A percentile compares a stretch with the other conserved stretches of the same genome.
These are phyloP conservation scores for Stentor coeruleus DNA, from an alignment of 73 alveolate species.

Conservation along the genomic window DNA sequence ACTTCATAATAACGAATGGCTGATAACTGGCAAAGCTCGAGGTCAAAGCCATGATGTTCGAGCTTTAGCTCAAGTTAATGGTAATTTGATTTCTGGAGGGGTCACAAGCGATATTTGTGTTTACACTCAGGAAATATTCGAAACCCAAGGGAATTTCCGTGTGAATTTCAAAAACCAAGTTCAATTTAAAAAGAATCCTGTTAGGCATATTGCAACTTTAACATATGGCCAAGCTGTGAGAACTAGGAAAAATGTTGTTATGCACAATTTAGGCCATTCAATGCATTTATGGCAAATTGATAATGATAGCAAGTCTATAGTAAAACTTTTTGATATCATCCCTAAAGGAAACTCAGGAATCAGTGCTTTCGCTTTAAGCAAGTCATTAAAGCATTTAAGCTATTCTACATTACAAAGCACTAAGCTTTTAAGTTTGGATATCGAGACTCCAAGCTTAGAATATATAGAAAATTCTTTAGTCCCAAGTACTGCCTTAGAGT, in stretches of 20 bases:
- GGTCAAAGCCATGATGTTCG: constrained; percentile 28
- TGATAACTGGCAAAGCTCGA: background rate
- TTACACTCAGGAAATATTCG: background rate
- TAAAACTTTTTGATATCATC: background rate
- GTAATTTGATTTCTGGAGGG: background rate
- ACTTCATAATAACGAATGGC: background rate
- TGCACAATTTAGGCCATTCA: background rate
- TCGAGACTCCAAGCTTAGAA: background rate
- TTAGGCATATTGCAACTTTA: background rate
- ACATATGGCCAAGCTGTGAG: background rate
- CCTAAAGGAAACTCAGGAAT: background rate
- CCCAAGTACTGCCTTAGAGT: background rate
- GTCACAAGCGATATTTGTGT: constrained; percentile 22
- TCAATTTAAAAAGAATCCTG: background rate
- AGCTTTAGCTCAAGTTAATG: background rate
- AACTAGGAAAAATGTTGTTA: background rate
- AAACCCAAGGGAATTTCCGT: background rate
- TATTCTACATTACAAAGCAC: background rate
- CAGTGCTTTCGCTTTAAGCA: background rate
- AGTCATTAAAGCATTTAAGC: background rate
- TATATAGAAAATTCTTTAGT: background rate
- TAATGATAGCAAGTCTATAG: background rate
- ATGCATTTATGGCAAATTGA: constrained; percentile 9
- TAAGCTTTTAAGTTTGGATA: background rate
- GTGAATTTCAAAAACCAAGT: background rate